These are phyloP conservation scores for Neopestalotiopsis rosae DNA, from an alignment of 2,329 filamentous ascomycete species.

Conservation along the genomic window DNA sequence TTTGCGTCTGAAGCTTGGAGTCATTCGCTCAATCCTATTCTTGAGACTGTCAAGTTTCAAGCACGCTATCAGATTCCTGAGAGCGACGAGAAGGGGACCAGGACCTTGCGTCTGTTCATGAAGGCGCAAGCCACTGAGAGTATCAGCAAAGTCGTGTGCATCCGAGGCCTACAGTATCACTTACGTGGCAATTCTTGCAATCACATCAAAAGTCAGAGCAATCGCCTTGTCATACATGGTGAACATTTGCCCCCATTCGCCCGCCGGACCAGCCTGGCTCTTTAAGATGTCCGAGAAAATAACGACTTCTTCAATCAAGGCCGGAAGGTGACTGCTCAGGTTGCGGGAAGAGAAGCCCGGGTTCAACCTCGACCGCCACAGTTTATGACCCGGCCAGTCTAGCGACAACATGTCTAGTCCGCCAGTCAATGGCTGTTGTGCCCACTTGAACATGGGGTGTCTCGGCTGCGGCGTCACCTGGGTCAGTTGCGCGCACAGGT, in stretches of 20 bases:
- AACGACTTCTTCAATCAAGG: slow-evolving; percentile 21
- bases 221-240: slow-evolving; percentile 21
- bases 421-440: slow-evolving; percentile 15
- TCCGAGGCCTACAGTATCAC: slow-evolving; percentile 7
- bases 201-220: slow-evolving; percentile 24
- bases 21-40: slow-evolving; percentile 20
- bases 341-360: slow-evolving; percentile 20
- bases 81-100: not conserved
- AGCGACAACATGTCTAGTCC: slow-evolving; percentile 21
- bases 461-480: slow-evolving; percentile 21
- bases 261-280: slow-evolving; percentile 14
- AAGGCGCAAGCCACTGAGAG: not conserved
- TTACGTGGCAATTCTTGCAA: slow-evolving; percentile 23
- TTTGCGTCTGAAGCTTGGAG: slow-evolving; percentile 14
- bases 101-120: not conserved
- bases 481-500: slow-evolving; percentile 21
- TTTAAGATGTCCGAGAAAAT: slow-evolving; percentile 21
- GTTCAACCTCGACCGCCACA: slow-evolving; percentile 23
- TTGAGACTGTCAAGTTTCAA: slow-evolving; percentile 15
- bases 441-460: slow-evolving; percentile 21
- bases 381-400: slow-evolving; percentile 3
- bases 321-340: not conserved
- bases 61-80: slow-evolving; percentile 13
- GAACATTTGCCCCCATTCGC: slow-evolving; percentile 21
- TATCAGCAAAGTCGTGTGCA: slow-evolving; percentile 5